Evolutionary conservation across 2,329 filamentous ascomycete genomes (phyloP).

Genomic region (Monilinia polystroma): DNA sequence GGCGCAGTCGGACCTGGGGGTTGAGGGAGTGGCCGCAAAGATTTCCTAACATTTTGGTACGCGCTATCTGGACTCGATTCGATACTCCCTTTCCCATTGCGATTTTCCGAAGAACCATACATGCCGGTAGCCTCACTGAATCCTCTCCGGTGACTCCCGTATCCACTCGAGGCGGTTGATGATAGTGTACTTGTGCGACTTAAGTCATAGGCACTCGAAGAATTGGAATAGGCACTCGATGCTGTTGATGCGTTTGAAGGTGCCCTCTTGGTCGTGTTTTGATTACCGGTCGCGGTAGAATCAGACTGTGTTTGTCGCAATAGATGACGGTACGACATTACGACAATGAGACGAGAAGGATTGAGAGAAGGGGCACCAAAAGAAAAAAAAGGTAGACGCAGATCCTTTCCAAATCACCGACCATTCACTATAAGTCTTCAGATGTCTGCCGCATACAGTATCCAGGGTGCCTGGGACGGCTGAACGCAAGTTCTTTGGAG

Average conservation of each 20-base stretch:
- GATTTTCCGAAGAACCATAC: constrained; percentile 50
- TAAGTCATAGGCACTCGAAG: constrained; percentile 50
- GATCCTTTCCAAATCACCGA: background rate
- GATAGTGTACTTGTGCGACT: constrained; percentile 69
- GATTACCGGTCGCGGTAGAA: constrained; percentile 36
- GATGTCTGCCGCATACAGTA: constrained; percentile 8
- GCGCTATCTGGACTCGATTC: constrained; percentile 57
- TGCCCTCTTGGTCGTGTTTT: constrained; percentile 50
- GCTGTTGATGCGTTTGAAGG: constrained; percentile 69
- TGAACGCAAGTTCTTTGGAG: background rate
- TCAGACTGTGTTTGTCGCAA: constrained; percentile 58
- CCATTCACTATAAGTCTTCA: background rate
- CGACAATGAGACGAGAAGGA: constrained; percentile 27
- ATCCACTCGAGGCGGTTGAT: constrained; percentile 66
- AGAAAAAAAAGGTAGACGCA: background rate
- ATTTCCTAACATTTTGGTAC: constrained; percentile 72
- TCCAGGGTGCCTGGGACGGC: background rate
- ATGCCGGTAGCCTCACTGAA: constrained; percentile 68
- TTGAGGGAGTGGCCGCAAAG: constrained; percentile 72
- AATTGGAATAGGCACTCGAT: constrained; percentile 65
- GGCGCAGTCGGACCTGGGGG: constrained; percentile 53
- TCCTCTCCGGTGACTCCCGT: constrained; percentile 66
- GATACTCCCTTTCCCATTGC: constrained; percentile 43
- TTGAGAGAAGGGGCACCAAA: constrained; percentile 9
- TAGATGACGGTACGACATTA: constrained; percentile 59